These are phyloP conservation scores for Scutellaria minor DNA, from an alignment of 257 asterid genomes.

Conservation along the genomic window DNA sequence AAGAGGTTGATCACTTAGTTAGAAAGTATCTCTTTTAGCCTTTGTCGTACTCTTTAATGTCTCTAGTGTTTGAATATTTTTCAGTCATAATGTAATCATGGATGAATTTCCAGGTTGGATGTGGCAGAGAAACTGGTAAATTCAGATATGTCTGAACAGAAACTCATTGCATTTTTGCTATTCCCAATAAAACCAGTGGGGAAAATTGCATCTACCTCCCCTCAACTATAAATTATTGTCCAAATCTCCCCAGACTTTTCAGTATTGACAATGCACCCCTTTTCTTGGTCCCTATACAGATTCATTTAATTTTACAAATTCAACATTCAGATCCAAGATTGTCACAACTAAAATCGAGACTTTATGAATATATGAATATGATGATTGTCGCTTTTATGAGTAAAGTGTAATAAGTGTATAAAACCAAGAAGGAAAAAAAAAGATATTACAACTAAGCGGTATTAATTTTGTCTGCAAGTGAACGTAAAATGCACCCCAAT, in stretches of 20 bases:
- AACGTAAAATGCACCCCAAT: slow-evolving; percentile 88
- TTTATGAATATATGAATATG: too few relatives aligned
- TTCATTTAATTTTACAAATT: not conserved
- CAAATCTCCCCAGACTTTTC: not conserved
- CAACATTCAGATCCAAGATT: not conserved
- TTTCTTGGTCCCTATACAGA: not conserved
- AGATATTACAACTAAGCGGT: slow-evolving; percentile 54
- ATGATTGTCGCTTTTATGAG: too few relatives aligned
- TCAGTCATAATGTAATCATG: slow-evolving; percentile 29
- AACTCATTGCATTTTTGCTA: not conserved
- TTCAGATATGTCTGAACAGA: slow-evolving; percentile 27
- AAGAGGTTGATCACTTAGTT: too few relatives aligned
- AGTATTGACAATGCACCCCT: not conserved
- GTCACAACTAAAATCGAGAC: too few relatives aligned
- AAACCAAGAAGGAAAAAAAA: too few relatives aligned
- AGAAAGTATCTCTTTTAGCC: not conserved
- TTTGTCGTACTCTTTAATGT: not conserved
- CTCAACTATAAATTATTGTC: not conserved
- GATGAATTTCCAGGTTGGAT: slow-evolving; percentile 29
- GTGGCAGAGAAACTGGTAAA: slow-evolving; percentile 25
- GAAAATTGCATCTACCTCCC: slow-evolving; percentile 27
- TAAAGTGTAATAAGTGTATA: too few relatives aligned
- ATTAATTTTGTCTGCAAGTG: slow-evolving; percentile 82
- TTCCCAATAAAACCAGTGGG: slow-evolving; percentile 10
- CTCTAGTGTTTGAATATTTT: not conserved